Conservation (phyloP, 176 grass and related monocot species). For the Musa itinerans region DNA sequence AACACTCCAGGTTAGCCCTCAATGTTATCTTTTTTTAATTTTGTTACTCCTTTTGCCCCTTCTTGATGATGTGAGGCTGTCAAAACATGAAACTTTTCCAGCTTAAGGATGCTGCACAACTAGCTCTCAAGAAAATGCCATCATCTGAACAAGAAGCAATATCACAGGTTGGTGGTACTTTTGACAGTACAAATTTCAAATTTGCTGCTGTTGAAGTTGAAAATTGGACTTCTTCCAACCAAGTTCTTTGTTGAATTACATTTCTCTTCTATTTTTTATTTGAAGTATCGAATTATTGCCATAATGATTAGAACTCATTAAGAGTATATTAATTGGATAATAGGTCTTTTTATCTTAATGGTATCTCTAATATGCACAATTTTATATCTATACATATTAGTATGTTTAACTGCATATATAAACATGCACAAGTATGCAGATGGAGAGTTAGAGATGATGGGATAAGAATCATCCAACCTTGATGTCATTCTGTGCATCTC, state of each 20-base stretch:
- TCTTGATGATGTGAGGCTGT: constrained; percentile 17
- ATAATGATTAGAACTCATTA: background rate
- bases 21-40: constrained; percentile 6
- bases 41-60: background rate
- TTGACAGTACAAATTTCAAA: background rate
- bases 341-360: too few relatives aligned
- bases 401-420: background rate
- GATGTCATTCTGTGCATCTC: too few relatives aligned
- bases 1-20: constrained; percentile 64
- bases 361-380: too few relatives aligned
- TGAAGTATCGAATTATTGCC: background rate
- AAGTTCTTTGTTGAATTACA: constrained; percentile 6
- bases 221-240: background rate
- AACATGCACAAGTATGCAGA: background rate
- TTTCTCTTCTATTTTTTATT: background rate
- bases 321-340: too few relatives aligned
- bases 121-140: constrained; percentile 98
- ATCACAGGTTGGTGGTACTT: constrained; percentile 55
- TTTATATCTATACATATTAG: background rate
- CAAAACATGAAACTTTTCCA: constrained; percentile 35
- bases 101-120: constrained; percentile 94
- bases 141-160: constrained; percentile 94
- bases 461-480: too few relatives aligned
- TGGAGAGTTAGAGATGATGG: background rate
- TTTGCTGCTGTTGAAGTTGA: background rate